A percentile compares a stretch with the other conserved stretches of the same genome.
Conservation (phyloP, 257 asterid genomes). For the Solanum tarijense region DNA sequence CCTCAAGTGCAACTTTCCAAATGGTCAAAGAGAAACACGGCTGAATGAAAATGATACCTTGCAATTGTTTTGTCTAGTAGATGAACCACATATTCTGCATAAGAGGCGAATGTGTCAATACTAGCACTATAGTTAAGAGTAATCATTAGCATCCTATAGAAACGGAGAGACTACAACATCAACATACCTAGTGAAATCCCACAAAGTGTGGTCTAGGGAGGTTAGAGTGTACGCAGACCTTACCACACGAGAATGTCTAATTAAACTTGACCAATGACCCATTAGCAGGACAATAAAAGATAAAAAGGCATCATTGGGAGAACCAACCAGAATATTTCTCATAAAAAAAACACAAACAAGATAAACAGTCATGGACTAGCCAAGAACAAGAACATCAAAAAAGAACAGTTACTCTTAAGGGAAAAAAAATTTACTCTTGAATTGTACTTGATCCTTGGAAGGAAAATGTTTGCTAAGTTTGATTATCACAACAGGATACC, state of each 20-base stretch:
- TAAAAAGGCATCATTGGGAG: background rate
- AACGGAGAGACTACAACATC: background rate
- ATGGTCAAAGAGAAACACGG: background rate
- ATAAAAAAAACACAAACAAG: background rate
- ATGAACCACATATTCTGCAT: conserved; percentile 73
- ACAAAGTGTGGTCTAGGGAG: too few relatives aligned
- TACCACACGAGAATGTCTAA: too few relatives aligned
- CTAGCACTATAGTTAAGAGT: background rate
- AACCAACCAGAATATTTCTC: background rate
- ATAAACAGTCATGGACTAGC: background rate
- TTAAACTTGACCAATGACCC: background rate
- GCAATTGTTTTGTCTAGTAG: conserved; percentile 74
- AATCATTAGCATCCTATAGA: background rate
- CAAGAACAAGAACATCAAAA: background rate
- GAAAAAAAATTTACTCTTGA: conserved; percentile 45
- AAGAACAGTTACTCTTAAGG: background rate
- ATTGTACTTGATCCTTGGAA: conserved; percentile 68
- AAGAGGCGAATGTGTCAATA: background rate
- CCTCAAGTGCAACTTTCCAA: too few relatives aligned
- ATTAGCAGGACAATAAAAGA: background rate
- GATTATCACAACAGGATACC: conserved; percentile 32
- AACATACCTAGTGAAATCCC: too few relatives aligned
- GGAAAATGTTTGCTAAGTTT: conserved; percentile 42
- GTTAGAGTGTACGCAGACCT: too few relatives aligned
- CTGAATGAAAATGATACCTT: conserved; percentile 31